Base-by-base conservation (phyloP, 257 asterid species). In the Capsicum baccatum region DNA sequence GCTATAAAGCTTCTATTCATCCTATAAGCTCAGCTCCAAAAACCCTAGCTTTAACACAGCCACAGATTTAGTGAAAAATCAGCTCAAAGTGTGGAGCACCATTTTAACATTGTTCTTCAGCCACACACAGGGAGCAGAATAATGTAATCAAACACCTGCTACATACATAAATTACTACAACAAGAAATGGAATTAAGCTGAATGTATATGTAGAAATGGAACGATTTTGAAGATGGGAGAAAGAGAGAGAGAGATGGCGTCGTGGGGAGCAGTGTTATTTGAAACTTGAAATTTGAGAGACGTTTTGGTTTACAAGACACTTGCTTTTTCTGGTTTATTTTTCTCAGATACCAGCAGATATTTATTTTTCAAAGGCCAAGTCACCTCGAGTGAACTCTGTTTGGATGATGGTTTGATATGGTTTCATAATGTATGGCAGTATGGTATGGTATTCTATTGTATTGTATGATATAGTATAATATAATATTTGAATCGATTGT, bases 1-100 rank as follows among this genome's bases (percentile, higher is more conserved):
- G 93, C 93, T 90, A 94, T 91, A 91, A 91, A 93, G 88, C 94
- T 93, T 88, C 95, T 91, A 89, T 91, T 91, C 95, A 93, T 39
- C 44, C 44, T 39, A 39, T 3, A 39, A 39, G 3, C 5, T 39
- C 44, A 39, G 44, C 44, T 39, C 44, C 44, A 3, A 39, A 39
- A 87, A 90, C 89, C 91, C 90, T 88, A 88, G 74, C 79, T 79
- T 59, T 84, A 67, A 80, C 83, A 52, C 85, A 62, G 21, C 83
- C 54, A 79, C 90, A 85, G 91, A 89, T 89, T 92, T 26, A 83
- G 8, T 35, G 79, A 83, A 67, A 39, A 81, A 14, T 44, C 89
- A 90, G 92, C 93, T 88, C 85, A 88, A 86, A 86, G 70, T 83
- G 78, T 81, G 79, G 86, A 66, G 47, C 90, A 83, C 5, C 5